Percentiles rank a stretch among this genome's conserved stretches.
Evolutionary conservation across 768 basidiomycete genomes (phyloP).

Genomic region (Auricularia sp.): DNA sequence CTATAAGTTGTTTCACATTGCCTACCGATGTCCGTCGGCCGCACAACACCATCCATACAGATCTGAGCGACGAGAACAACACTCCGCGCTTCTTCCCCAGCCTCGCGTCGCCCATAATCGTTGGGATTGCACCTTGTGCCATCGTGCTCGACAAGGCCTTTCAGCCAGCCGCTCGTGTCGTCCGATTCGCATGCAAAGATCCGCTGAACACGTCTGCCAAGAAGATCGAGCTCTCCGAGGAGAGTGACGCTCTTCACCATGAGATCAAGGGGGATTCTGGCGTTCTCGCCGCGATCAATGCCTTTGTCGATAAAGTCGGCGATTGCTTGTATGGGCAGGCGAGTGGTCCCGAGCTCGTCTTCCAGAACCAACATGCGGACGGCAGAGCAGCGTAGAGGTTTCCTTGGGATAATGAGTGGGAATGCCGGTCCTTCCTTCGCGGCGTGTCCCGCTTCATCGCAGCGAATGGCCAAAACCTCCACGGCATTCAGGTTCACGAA

Average conservation of each 20-base stretch:
- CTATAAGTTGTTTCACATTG: no score
- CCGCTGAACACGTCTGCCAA: no score
- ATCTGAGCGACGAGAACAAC: no score
- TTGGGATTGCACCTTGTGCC: no score
- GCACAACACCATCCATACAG: no score
- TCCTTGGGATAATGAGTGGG: background rate
- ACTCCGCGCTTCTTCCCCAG: no score
- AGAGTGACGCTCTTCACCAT: background rate
- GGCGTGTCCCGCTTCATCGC: background rate
- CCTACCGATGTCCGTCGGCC: no score
- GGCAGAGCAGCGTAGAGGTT: background rate
- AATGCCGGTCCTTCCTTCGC: background rate
- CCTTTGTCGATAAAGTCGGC: background rate
- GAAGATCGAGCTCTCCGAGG: no score
- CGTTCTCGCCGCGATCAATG: background rate
- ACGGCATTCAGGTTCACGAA: background rate
- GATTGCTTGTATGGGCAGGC: background rate
- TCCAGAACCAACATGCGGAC: background rate
- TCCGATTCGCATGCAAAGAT: no score
- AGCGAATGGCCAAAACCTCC: background rate
- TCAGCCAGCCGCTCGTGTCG: no score
- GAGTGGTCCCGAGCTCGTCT: background rate
- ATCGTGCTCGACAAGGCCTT: no score
- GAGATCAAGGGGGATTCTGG: background rate
- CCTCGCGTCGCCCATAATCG: no score